Evolutionary conservation across 2,329 filamentous ascomycete species (phyloP).

Genomic region (Lachnellula arida): DNA sequence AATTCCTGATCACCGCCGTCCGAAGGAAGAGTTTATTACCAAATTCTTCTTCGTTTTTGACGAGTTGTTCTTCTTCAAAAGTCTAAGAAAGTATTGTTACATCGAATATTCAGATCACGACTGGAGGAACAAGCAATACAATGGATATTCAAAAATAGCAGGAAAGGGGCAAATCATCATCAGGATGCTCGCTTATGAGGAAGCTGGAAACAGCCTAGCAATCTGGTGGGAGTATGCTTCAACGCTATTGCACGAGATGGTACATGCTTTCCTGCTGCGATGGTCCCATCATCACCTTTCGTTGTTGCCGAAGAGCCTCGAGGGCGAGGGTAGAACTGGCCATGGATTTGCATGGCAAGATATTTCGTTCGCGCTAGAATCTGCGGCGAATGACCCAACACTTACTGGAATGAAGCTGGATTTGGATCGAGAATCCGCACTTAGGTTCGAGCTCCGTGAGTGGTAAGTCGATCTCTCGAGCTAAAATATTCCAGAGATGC

Average conservation of each 20-base stretch:
- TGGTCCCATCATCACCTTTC: too few relatives aligned
- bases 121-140: not conserved
- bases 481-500: not conserved
- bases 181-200: not conserved
- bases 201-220: not conserved
- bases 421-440: not conserved
- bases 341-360: not conserved
- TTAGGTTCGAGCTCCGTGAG: not conserved
- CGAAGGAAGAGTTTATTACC: not conserved
- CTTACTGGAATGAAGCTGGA: not conserved
- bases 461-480: not conserved
- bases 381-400: not conserved
- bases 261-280: not conserved
- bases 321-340: not conserved
- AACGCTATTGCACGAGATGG: not conserved
- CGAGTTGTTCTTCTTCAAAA: not conserved
- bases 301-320: not conserved
- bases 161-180: not conserved
- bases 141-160: not conserved
- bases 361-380: not conserved
- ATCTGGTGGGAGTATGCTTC: not conserved
- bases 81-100: not conserved
- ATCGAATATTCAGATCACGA: not conserved
- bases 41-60: not conserved
- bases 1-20: not conserved